phyloP scores from a whole-genome alignment of 257 asterid species.

The Primulina eburnea region DNA sequence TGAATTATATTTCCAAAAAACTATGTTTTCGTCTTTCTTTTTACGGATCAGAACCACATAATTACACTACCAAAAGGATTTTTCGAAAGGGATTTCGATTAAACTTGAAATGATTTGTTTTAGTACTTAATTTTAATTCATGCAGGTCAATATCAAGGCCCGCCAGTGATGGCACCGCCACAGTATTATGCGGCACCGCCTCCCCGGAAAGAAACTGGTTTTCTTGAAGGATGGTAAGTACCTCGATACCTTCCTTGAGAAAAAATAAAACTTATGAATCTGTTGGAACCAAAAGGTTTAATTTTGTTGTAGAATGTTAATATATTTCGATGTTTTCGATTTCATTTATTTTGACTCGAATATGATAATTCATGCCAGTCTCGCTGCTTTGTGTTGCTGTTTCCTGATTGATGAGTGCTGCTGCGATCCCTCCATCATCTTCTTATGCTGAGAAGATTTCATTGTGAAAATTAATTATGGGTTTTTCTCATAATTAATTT shows the following conservation, averaged over 20 bases:
- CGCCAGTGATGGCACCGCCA: constrained; percentile 90
- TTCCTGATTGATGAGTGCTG: constrained; percentile 79
- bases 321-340: background rate
- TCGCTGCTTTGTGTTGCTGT: constrained; percentile 79
- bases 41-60: background rate
- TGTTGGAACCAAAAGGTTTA: background rate
- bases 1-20: background rate
- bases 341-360: background rate
- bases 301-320: background rate
- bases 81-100: background rate
- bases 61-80: background rate
- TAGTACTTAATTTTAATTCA: too few species aligned
- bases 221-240: constrained; percentile 77
- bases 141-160: constrained; percentile 76
- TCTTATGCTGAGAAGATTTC: constrained; percentile 36
- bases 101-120: background rate
- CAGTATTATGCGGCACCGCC: constrained; percentile 77
- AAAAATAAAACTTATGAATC: too few species aligned
- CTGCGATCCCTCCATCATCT: constrained; percentile 70
- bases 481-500: background rate
- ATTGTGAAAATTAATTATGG: too few species aligned
- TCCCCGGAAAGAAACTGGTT: constrained; percentile 55
- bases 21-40: background rate
- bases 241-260: background rate
- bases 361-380: constrained; percentile 34